Conservation (phyloP, 768 basidiomycete species). For the Thelephora aurantiotincta region DNA sequence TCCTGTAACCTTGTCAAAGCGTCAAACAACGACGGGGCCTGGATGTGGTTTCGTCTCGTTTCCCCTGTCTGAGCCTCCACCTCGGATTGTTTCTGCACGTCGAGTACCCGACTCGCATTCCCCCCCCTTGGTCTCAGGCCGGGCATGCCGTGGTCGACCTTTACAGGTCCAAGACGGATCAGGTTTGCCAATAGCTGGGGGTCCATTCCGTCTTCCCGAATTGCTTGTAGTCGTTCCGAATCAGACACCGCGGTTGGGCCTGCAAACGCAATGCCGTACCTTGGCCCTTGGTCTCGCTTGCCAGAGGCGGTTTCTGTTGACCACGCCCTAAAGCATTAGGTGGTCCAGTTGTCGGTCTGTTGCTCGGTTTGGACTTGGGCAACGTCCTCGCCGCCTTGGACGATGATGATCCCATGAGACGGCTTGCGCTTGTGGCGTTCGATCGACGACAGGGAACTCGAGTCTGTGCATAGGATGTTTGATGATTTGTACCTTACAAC, state of each 20-base stretch:
- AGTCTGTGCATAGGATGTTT: constrained; percentile 3
- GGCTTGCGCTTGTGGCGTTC: no score
- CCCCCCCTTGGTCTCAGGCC: constrained; percentile 31
- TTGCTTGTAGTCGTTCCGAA: constrained; percentile 23
- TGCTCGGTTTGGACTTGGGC: constrained; percentile 36
- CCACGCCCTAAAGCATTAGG: background rate
- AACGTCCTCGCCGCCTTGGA: constrained; percentile 49
- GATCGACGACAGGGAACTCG: background rate
- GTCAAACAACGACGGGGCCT: constrained; percentile 34
- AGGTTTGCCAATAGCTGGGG: constrained; percentile 60
- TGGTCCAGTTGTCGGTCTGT: constrained; percentile 23
- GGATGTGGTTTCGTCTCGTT: constrained; percentile 36
- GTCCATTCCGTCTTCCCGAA: constrained; percentile 53
- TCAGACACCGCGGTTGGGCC: no score
- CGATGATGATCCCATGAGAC: constrained; percentile 41
- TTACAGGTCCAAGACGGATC: constrained; percentile 48
- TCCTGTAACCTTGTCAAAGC: constrained; percentile 54
- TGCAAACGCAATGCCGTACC: constrained; percentile 18
- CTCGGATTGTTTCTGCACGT: constrained; percentile 42
- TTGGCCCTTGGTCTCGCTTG: constrained; percentile 38
- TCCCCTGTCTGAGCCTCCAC: constrained; percentile 28
- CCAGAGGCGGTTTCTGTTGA: constrained; percentile 17
- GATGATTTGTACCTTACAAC: constrained; percentile 7
- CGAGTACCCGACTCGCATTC: constrained; percentile 30
- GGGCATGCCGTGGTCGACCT: constrained; percentile 51